Percentiles rank a stretch among this genome's conserved stretches.
Conservation (phyloP, 163 green algal species). For the Coccomyxa subellipsoidea region DNA sequence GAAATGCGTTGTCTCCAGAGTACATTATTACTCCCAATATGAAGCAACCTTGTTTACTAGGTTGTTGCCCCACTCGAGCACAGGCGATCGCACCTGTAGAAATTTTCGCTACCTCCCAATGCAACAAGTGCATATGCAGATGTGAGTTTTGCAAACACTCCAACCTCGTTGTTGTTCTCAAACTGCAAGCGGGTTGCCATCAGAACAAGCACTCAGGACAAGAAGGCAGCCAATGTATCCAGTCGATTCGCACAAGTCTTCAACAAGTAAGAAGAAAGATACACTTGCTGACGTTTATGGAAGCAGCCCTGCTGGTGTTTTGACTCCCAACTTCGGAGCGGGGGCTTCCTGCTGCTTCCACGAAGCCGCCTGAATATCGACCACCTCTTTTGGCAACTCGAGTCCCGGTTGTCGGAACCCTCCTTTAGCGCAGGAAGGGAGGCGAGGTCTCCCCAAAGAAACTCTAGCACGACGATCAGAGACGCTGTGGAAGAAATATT, state of each 20-base stretch:
- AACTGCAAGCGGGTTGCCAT: conserved; percentile 85
- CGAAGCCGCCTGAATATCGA: neutral
- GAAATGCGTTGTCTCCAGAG: no score
- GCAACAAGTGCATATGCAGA: conserved; percentile 94
- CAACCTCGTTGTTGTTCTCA: conserved; percentile 96
- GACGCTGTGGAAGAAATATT: no score
- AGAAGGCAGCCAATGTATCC: neutral
- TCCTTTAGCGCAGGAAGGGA: no score
- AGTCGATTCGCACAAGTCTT: neutral
- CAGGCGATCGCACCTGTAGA: conserved; percentile 81
- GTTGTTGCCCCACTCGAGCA: neutral
- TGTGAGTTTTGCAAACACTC: conserved; percentile 95
- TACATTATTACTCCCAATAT: no score
- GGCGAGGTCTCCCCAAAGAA: no score
- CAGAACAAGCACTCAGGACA: no score
- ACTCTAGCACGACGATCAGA: no score
- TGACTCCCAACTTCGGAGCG: no score
- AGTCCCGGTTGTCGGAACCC: neutral
- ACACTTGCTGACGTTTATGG: no score
- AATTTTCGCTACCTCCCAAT: conserved; percentile 93
- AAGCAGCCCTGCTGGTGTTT: no score
- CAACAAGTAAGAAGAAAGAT: no score
- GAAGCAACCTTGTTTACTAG: neutral
- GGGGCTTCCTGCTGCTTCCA: neutral
- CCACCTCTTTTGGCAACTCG: neutral